Evolutionary conservation across 495 filamentous ascomycete species (phyloP).

Genomic region (Penicillium dipodomyicola): DNA sequence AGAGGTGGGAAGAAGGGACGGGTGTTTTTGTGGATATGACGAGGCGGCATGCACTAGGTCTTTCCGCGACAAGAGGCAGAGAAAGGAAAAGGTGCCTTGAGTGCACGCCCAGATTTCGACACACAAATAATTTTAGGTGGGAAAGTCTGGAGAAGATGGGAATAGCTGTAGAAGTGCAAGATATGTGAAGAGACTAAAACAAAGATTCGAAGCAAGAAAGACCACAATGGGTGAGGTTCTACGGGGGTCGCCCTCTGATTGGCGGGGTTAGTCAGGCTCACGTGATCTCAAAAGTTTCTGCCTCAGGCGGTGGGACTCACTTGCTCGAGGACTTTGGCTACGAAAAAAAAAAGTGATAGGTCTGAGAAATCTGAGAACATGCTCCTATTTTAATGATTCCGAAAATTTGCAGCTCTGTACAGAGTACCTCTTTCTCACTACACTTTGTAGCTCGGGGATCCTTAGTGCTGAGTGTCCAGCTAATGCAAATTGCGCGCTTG

Average conservation of each 20-base stretch:
- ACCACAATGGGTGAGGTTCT: constrained; percentile 22
- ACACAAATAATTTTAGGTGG: constrained; percentile 12
- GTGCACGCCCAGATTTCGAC: constrained; percentile 24
- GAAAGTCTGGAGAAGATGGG: not conserved
- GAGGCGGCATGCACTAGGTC: constrained; percentile 42
- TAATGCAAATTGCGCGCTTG: too few relatives aligned
- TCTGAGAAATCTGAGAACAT: not conserved
- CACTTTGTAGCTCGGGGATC: too few relatives aligned
- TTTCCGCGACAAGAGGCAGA: constrained; percentile 29
- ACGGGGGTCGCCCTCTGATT: constrained; percentile 19
- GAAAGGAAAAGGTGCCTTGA: constrained; percentile 31
- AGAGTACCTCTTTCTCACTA: too few relatives aligned
- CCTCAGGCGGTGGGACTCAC: constrained; percentile 10
- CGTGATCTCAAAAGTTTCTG: constrained; percentile 4
- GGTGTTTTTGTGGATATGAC: constrained; percentile 44
- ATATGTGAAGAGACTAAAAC: constrained; percentile 17
- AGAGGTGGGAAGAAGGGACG: constrained; percentile 30
- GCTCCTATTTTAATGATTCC: not conserved
- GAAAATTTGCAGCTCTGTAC: not conserved
- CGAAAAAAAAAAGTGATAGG: not conserved
- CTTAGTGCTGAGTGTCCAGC: too few relatives aligned
- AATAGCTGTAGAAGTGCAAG: constrained; percentile 9
- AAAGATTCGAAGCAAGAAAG: constrained; percentile 20
- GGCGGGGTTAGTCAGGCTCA: constrained; percentile 15
- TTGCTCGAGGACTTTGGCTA: not conserved